These are phyloP conservation scores for Aspergillus panamensis DNA, from an alignment of 495 filamentous ascomycete species.

Conservation along the genomic window DNA sequence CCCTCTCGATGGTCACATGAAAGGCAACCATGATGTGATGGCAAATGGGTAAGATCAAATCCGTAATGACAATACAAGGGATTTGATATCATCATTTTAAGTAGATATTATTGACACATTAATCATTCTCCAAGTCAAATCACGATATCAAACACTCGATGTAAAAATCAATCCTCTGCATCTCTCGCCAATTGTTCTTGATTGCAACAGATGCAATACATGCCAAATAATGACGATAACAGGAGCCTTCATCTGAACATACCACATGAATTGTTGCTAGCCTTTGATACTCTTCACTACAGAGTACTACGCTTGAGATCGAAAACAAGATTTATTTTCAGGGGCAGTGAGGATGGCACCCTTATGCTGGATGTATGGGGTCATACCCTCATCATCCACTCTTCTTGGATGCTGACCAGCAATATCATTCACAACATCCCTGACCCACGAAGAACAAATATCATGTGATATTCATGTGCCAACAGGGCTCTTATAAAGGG, in stretches of 20 bases:
- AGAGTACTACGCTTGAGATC: too few species aligned
- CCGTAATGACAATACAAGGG: neutral
- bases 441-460: too few species aligned
- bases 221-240: too few species aligned
- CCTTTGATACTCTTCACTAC: too few species aligned
- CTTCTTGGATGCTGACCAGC: neutral
- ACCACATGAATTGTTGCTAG: too few species aligned
- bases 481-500: too few species aligned
- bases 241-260: too few species aligned
- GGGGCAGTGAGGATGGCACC: neutral
- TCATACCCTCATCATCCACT: neutral
- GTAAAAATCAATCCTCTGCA: neutral
- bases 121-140: neutral
- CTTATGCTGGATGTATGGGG: constrained; percentile 4
- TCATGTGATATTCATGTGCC: too few species aligned
- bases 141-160: too few species aligned
- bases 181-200: neutral
- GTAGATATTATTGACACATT: constrained; percentile 2
- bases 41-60: constrained; percentile 11
- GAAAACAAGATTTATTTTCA: too few species aligned
- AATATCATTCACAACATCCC: neutral
- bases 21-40: constrained; percentile 13
- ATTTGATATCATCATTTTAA: constrained; percentile 7
- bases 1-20: constrained; percentile 4
- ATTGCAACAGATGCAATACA: too few species aligned